These are phyloP conservation scores for Dichotomocladium elegans DNA, from an alignment of 371 early-diverging fungal genomes.

Conservation along the genomic window DNA sequence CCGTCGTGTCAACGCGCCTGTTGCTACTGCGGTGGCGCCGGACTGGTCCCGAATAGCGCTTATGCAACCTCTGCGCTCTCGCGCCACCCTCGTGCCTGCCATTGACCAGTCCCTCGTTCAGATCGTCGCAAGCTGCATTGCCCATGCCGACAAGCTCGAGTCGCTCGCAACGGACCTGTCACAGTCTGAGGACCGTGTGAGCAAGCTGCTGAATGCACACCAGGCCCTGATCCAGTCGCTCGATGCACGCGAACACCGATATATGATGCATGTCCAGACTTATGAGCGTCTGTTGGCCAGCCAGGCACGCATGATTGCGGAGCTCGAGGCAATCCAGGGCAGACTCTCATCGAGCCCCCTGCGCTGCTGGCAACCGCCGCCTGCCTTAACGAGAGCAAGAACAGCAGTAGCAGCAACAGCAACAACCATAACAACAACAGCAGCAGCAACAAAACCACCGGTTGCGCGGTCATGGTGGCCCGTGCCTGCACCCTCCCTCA, in stretches of 20 bases:
- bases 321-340: constrained; percentile 1
- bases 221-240: constrained; percentile 5
- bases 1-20: background rate
- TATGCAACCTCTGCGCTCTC: constrained; percentile 1
- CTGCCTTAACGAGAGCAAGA: background rate
- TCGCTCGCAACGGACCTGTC: constrained; percentile 7
- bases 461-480: too few species aligned
- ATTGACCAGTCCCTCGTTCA: constrained; percentile 3
- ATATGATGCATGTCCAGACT: constrained; percentile 4
- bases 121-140: constrained; percentile 7
- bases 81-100: background rate
- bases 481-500: background rate
- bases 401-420: background rate
- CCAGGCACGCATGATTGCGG: constrained; percentile 12
- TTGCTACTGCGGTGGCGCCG: background rate
- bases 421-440: too few species aligned
- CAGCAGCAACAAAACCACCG: too few species aligned
- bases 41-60: background rate
- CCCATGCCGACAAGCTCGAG: constrained; percentile 10
- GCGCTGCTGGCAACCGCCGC: background rate
- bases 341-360: background rate
- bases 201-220: constrained; percentile 5
- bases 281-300: constrained; percentile 5
- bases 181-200: constrained; percentile 6
- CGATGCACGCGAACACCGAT: constrained; percentile 13